Base-by-base conservation (phyloP, 75 land plant genomes). In the Isoetes taiwanensis region DNA sequence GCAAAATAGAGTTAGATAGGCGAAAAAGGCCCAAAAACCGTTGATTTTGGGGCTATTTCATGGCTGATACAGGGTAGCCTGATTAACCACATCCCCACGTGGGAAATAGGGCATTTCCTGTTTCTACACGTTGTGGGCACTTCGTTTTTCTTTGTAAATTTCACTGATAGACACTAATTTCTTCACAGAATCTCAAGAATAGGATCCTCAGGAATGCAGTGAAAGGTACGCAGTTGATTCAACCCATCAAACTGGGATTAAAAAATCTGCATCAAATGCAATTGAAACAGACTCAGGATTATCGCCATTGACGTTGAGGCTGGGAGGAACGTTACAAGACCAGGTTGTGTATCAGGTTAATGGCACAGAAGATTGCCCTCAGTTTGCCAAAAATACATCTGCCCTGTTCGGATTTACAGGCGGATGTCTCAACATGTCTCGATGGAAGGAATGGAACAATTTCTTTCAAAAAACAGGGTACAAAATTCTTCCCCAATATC, bases 361-460 rank as follows among this genome's bases (percentile, higher is more conserved):
- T 19, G 25, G 50, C 50, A 19, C 16, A 6, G 19, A 46, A 6
- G 50, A 19, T 4, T 16, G 25, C 38, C 23, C 23, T 16, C 50
- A 46, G 25, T 5, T 46, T 46, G 16, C 50, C 16, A 19, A 6
- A 46, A 5, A 19, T 23, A 46, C 4, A 8, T 19, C 50, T n/a
- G 25, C 50, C 16, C 9, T 16, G 50, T 46, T 46, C 16, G 50
- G 50, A 8, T 46, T 46, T 46, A 6, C 6, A 6, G 25, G 5
- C 5, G 50, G 50, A 46, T 46, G 50, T 46, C 50, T 46, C 16
- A 46, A 46, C 23, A 46, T 46, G 50, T 46, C 50, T 19, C 50
- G 50, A 8, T 46, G 50, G 50, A 19, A 46, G 19, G 12, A 46
- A 46, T 23, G 16, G 4, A 46, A 46, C n/a, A 8, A 46, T 6